Evolutionary conservation across 768 basidiomycete species (phyloP), one percentile per base, ranked within the genome.

Genomic region (Calocybe indica): DNA sequence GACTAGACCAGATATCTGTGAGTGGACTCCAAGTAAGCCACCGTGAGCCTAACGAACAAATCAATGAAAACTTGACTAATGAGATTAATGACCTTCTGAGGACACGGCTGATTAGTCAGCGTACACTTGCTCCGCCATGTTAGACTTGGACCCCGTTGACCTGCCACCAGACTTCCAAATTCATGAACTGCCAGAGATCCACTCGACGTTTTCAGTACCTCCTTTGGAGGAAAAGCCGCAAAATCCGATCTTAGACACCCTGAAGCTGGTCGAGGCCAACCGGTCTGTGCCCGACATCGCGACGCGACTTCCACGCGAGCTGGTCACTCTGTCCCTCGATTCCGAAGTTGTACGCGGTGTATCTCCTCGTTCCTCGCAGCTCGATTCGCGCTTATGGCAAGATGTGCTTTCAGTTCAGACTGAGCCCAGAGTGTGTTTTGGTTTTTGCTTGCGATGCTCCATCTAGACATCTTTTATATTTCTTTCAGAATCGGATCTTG

Each of bases 211-310:
- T 62, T 80, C 75, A 47, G 69, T 88, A n/a, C 82, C 85, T 7
- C 62, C 55, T n/a, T 64, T 91, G 39, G 65, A 72, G n/a, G 76
- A 88, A 49, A 79, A 76, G 52, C 87, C 88, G 2, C 88, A 89
- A 58, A 82, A 91, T 60, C 88, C 87, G 2, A 87, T 89, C 52
- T 67, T 89, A 62, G 80, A 85, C 37, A 65, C 71, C 12, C 51
- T 87, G 15, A 72, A 70, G 31, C 52, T 65, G 12, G 57, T 65
- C 43, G 46, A 52, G 10, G 37, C 46, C 32, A 62, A 58, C 0
- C 13, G 30, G 32, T 28, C 13, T 40, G 47, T 14, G 40, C 43
- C 37, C 49, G 36, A 10, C 50, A 50, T 15, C 37, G 58, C 14
- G 51, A 52, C 37, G 45, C 50, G 41, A 13, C 49, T 67, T 22